Evolutionary conservation across 495 filamentous ascomycete genomes (phyloP).

Genomic region (Astrocystis sublimbata): DNA sequence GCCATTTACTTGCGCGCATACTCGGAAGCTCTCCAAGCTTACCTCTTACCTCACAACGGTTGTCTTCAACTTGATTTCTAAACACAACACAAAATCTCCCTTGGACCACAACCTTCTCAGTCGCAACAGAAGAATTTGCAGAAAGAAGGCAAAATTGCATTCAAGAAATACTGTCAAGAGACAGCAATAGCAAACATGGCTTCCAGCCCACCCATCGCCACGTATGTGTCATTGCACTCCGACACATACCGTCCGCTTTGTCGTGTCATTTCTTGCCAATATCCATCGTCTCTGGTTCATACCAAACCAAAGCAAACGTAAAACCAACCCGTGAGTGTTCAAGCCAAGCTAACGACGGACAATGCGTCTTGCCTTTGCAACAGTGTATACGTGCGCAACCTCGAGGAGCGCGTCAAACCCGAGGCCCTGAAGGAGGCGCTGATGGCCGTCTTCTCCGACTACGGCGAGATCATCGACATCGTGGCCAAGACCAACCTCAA

Average conservation of each 20-base stretch:
- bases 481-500: conserved; percentile 90
- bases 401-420: conserved; percentile 89
- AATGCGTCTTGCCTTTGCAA: too few species aligned
- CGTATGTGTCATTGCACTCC: conserved; percentile 69
- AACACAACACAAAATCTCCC: not conserved
- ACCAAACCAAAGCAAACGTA: too few species aligned
- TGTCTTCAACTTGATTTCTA: not conserved
- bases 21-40: too few species aligned
- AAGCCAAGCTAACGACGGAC: conserved; percentile 33
- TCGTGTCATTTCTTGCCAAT: too few species aligned
- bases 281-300: too few species aligned
- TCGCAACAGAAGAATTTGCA: too few species aligned
- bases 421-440: conserved; percentile 75
- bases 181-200: conserved; percentile 33
- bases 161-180: not conserved
- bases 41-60: too few species aligned
- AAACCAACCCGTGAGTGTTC: too few species aligned
- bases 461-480: conserved; percentile 87
- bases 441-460: conserved; percentile 80
- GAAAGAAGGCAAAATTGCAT: not conserved
- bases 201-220: conserved; percentile 49
- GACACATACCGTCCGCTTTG: conserved; percentile 51
- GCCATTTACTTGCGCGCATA: too few species aligned
- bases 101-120: not conserved
- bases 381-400: conserved; percentile 78